A percentile compares a stretch with the other conserved stretches of the same genome.
Evolutionary conservation across 148 eudicot species (phyloP).

Genomic region (Chenopodium suecicum): DNA sequence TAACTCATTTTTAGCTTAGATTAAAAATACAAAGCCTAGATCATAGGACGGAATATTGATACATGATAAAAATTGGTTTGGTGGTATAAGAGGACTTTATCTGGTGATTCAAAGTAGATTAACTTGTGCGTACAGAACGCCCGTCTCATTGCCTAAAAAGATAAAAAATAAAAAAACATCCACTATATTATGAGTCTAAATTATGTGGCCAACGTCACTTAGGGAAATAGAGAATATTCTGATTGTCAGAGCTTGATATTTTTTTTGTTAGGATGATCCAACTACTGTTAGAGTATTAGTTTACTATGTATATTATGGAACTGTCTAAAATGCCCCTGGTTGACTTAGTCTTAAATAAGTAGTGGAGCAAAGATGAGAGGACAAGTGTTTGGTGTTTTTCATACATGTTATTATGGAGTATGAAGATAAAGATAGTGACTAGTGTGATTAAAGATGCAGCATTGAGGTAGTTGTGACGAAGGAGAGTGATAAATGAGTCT

Average conservation of each 20-base stretch:
- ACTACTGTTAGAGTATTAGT: background rate
- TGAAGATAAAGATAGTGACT: background rate
- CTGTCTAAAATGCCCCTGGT: background rate
- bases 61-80: no score
- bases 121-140: no score
- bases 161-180: no score
- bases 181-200: background rate
- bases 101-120: no score
- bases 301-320: background rate
- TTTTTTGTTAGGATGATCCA: conserved; percentile 7
- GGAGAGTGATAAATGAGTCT: background rate
- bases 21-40: no score
- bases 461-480: background rate
- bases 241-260: conserved; percentile 20
- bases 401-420: background rate
- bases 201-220: conserved; percentile 18
- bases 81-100: no score
- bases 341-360: background rate
- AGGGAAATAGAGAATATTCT: conserved; percentile 26
- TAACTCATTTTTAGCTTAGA: no score
- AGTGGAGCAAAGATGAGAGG: background rate
- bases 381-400: background rate
- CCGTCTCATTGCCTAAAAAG: no score
- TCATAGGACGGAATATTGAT: background rate
- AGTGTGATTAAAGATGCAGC: background rate